Evolutionary conservation across 768 basidiomycete genomes (phyloP).

Genomic region (Serendipita sp.): DNA sequence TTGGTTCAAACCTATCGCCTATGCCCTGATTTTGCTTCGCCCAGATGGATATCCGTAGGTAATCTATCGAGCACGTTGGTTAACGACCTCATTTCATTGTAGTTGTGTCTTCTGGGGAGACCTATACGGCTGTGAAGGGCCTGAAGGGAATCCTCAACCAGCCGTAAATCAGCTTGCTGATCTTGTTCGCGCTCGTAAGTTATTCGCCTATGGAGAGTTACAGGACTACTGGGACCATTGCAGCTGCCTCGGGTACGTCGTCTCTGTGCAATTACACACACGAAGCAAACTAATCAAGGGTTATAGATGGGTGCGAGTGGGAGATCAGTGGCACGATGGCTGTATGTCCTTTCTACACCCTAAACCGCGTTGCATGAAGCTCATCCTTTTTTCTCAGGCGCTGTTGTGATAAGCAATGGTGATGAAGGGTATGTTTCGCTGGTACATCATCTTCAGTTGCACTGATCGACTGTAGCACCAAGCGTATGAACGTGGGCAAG

Average conservation of each 20-base stretch:
- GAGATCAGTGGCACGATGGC: slow-evolving; percentile 13
- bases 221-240: slow-evolving; percentile 15
- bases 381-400: neutral
- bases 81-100: neutral
- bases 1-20: slow-evolving; percentile 15
- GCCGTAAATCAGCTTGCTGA: slow-evolving; percentile 13
- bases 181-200: slow-evolving; percentile 12
- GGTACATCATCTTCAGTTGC: too few species aligned
- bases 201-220: slow-evolving; percentile 14
- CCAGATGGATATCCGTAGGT: slow-evolving; percentile 14
- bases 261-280: neutral
- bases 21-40: slow-evolving; percentile 14
- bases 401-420: slow-evolving; percentile 14
- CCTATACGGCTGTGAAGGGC: slow-evolving; percentile 12
- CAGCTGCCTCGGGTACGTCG: slow-evolving; percentile 12
- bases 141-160: slow-evolving; percentile 10
- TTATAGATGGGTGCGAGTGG: slow-evolving; percentile 12
- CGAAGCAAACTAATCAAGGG: too few species aligned
- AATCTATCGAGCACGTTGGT: neutral
- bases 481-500: slow-evolving; percentile 12
- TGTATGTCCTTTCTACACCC: slow-evolving; percentile 2
- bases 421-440: slow-evolving; percentile 11
- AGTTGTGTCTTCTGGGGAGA: slow-evolving; percentile 16
- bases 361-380: neutral
- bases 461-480: neutral